Evolutionary conservation across 441 rosid genomes (phyloP), one percentile per base, ranked within the genome.

Genomic region (Dalechampia spathulata): DNA sequence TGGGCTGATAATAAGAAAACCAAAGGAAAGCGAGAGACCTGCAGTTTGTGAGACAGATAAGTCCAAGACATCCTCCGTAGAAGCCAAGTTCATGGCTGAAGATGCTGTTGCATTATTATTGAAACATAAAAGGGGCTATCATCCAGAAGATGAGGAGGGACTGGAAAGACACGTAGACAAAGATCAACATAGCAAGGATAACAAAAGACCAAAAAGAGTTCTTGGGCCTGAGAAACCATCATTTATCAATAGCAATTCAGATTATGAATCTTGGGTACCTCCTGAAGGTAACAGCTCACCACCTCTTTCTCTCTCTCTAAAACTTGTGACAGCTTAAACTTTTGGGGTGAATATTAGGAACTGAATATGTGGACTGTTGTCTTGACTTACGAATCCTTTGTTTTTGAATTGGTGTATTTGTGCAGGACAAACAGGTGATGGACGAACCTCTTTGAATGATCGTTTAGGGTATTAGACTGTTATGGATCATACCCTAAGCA

Each of bases 401-500:
- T 56, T 23, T 32, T 21, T 4, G 14, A 15, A 8, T 34, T 22
- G 25, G 39, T 36, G 17, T 40, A n/a, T 28, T 13, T 17, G 52
- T 52, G 72, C 80, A 93, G 99, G 97, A 40, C 99, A 93, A 82
- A 85, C 95, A 16, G 99, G 97, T 49, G 97, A 93, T 66, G 96
- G 99, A 36, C 73, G 95, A 61, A 93, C 99, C 1, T 72, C 90
- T 50, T 73, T 90, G 45, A 93, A 93, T 64, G 95, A 93, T 45
- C 87, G 88, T 15, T 80, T 60, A 42, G 99, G 99, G 17, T 93
- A 90, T 55, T 93, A 70, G 83, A 40, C 16, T 45, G 39, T 14
- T 39, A 53, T 32, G 44, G 42, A 47, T 22, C 26, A 8, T 8
- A 30, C 34, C 34, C 34, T 30, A 30, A 30, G 34, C n/a, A n/a